A percentile compares a stretch with the other conserved stretches of the same genome.
These are phyloP conservation scores for Ceriops decandra DNA, from an alignment of 345 rosid genomes.

Conservation along the genomic window DNA sequence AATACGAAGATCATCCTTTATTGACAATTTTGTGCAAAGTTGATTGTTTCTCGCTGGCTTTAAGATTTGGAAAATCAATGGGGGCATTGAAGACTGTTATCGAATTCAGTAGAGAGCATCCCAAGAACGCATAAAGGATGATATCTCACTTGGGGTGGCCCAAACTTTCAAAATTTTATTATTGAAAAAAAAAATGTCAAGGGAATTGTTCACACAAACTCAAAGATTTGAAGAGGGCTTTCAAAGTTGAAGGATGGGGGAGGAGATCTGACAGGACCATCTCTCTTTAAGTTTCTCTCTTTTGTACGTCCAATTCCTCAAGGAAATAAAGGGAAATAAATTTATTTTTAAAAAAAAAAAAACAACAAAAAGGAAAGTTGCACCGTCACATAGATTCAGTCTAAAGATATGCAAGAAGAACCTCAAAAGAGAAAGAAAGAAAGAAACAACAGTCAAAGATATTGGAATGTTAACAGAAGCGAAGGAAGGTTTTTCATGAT, in stretches of 20 bases:
- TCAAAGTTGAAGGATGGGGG: constrained; percentile 1
- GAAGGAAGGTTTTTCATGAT: neutral
- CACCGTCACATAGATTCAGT: constrained; percentile 33
- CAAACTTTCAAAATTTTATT: neutral
- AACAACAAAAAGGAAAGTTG: constrained; percentile 1
- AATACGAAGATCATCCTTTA: constrained; percentile 1
- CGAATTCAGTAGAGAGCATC: neutral
- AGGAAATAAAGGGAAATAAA: constrained; percentile 10
- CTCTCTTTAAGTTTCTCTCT: constrained; percentile 13
- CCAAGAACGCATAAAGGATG: neutral
- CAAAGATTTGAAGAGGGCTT: neutral
- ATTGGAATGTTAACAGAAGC: constrained; percentile 14
- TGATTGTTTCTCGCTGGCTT: neutral
- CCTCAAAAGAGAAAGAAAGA: constrained; percentile 16
- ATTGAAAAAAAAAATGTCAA: neutral
- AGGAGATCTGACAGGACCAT: constrained; percentile 4
- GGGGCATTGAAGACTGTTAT: neutral
- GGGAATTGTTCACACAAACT: neutral
- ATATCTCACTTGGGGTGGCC: constrained; percentile 5
- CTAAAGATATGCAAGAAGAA: constrained; percentile 16
- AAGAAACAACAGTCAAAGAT: constrained; percentile 25
- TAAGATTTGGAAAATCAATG: constrained; percentile 4
- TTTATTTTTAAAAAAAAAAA: neutral
- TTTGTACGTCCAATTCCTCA: constrained; percentile 40
- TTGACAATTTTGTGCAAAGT: neutral